Evolutionary conservation across 1,139 yeast species (phyloP).

Genomic region (Blastobotrys malaysiensis): DNA sequence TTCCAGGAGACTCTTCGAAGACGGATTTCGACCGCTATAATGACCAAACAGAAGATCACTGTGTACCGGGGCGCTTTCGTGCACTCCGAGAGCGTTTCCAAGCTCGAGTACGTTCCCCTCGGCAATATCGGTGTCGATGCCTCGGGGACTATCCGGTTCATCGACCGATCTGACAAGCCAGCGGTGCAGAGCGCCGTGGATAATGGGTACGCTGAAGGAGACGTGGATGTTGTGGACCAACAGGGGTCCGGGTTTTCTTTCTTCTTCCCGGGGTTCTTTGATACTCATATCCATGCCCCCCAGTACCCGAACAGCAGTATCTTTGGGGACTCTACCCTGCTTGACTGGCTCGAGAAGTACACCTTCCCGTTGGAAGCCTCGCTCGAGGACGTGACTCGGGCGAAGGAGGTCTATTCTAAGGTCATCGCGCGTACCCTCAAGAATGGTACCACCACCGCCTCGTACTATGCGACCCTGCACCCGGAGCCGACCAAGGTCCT

Average conservation of each 20-base stretch:
- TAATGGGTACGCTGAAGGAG: slow-evolving; percentile 17
- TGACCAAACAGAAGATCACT: slow-evolving; percentile 16
- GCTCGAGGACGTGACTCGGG: slow-evolving; percentile 46
- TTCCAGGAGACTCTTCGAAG: not conserved
- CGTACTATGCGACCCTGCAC: slow-evolving; percentile 88
- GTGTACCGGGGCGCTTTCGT: slow-evolving; percentile 51
- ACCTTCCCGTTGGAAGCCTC: slow-evolving; percentile 84
- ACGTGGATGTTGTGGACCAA: slow-evolving; percentile 8
- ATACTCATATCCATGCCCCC: slow-evolving; percentile 94
- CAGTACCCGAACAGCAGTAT: slow-evolving; percentile 94
- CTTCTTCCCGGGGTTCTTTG: slow-evolving; percentile 87
- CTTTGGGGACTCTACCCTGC: slow-evolving; percentile 75
- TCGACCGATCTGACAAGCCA: slow-evolving; percentile 28
- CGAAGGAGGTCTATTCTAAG: slow-evolving; percentile 54
- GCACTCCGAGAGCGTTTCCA: slow-evolving; percentile 48
- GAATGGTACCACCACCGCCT: slow-evolving; percentile 87
- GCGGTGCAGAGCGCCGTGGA: slow-evolving; percentile 17
- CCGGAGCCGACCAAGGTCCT: slow-evolving; percentile 65
- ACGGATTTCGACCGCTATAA: not conserved
- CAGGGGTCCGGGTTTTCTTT: slow-evolving; percentile 36
- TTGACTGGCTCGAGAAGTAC: slow-evolving; percentile 82
- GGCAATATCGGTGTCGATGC: slow-evolving; percentile 53
- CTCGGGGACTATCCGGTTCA: slow-evolving; percentile 44
- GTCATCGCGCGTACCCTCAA: slow-evolving; percentile 62
- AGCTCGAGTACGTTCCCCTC: slow-evolving; percentile 42